Conservation (phyloP, 352 stramenopile genomes). For the Pythium sp. region DNA sequence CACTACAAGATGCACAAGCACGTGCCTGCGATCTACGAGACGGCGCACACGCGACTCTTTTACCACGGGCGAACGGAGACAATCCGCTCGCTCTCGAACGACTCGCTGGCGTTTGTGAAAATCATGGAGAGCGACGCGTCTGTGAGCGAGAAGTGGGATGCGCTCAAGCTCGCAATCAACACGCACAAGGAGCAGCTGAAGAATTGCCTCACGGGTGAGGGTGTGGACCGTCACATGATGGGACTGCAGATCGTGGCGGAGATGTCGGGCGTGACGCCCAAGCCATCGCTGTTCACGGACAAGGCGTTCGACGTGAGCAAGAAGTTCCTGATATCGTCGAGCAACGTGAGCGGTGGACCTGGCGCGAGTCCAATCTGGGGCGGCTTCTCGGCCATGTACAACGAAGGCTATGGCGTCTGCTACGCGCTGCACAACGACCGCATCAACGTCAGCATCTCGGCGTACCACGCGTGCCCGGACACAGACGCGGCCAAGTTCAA, state of each 20-base stretch:
- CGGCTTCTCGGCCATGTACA: conserved; percentile 94
- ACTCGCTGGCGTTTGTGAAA: conserved; percentile 90
- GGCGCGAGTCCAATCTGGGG: conserved; percentile 96
- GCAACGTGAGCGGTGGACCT: conserved; percentile 91
- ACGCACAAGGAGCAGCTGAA: conserved; percentile 92
- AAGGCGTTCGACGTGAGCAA: conserved; percentile 92
- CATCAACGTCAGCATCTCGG: conserved; percentile 96
- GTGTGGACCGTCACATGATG: conserved; percentile 96
- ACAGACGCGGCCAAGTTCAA: conserved; percentile 86
- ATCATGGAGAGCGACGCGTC: conserved; percentile 76
- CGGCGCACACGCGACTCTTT: conserved; percentile 96
- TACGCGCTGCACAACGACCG: conserved; percentile 94
- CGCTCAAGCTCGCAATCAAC: conserved; percentile 87
- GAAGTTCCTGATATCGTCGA: conserved; percentile 95
- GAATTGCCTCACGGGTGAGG: conserved; percentile 77
- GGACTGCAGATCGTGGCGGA: conserved; percentile 93
- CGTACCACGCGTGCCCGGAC: conserved; percentile 78
- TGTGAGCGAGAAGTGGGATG: conserved; percentile 76
- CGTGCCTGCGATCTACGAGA: conserved; percentile 96
- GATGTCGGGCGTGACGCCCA: conserved; percentile 86
- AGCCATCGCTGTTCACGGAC: conserved; percentile 92
- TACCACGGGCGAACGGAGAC: conserved; percentile 96
- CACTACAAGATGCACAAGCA: conserved; percentile 94
- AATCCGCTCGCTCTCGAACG: conserved; percentile 84
- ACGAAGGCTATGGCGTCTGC: conserved; percentile 94